A percentile compares a stretch with the other conserved stretches of the same genome.
These are phyloP conservation scores for Pythium volutum DNA, from an alignment of 352 stramenopile species.

Conservation along the genomic window DNA sequence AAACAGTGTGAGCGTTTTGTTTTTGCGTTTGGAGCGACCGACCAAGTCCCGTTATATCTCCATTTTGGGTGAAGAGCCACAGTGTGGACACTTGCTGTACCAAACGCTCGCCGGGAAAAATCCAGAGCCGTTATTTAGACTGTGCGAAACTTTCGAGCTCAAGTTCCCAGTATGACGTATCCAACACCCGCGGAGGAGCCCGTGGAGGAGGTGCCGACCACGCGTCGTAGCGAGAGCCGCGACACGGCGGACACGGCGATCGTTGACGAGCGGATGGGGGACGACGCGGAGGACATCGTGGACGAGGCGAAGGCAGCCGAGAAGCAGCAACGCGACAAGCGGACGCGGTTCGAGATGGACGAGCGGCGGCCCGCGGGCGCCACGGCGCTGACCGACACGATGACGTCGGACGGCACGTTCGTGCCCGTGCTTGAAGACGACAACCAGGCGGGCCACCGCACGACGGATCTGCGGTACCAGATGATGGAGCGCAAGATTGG, in stretches of 20 bases:
- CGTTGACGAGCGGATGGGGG: slow-evolving; percentile 5
- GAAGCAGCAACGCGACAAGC: slow-evolving; percentile 18
- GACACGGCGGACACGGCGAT: slow-evolving; percentile 3
- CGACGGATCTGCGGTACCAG: slow-evolving; percentile 22
- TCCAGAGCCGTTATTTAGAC: neutral
- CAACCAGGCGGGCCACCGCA: slow-evolving; percentile 19
- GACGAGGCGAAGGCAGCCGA: neutral
- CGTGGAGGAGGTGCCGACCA: neutral
- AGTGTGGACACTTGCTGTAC: slow-evolving; percentile 8
- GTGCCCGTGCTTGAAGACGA: slow-evolving; percentile 22
- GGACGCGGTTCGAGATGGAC: slow-evolving; percentile 26
- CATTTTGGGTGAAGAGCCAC: slow-evolving; percentile 27
- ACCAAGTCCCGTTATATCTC: neutral
- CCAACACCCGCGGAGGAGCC: slow-evolving; percentile 3
- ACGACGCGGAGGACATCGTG: slow-evolving; percentile 1
- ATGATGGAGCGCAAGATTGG: slow-evolving; percentile 31
- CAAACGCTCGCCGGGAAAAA: neutral
- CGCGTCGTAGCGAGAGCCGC: slow-evolving; percentile 10
- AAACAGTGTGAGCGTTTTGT: neutral
- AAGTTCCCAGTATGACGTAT: slow-evolving; percentile 1
- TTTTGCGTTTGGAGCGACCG: neutral
- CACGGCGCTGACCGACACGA: slow-evolving; percentile 24
- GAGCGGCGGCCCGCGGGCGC: slow-evolving; percentile 15
- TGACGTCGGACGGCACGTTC: slow-evolving; percentile 22
- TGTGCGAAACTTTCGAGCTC: neutral